Evolutionary conservation across 169 alveolate genomes (phyloP), one percentile per base, ranked within the genome.

Genomic region (Fabrea salina): DNA sequence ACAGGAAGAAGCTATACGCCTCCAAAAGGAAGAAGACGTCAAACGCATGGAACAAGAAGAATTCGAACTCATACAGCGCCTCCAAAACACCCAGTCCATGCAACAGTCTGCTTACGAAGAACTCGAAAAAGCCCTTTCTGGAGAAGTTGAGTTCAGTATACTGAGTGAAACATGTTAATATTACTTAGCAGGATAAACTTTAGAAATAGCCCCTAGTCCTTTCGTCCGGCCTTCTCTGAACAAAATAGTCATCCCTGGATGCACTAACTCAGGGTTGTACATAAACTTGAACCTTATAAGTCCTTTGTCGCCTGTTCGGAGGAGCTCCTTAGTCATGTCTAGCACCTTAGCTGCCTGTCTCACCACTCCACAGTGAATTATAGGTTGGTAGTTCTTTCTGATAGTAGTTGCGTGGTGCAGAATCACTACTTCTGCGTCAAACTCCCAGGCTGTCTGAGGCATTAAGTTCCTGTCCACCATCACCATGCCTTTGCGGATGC

Each of bases 191-290:
- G 71, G 71, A 43, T 27, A 27, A 35, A 82, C 51, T 64, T 85
- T 58, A 39, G 82, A 76, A 27, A 90, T 75, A 40, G 75, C 80
- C 49, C 97, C 97, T 35, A 91, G 59, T 13, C 94, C 95, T 75
- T 87, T 88, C 44, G 95, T 91, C 79, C 94, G 83, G 16, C 97
- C 97, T 80, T 93, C 97, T 67, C 97, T 90, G 72, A 93, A 86
- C 30, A 93, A 50, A 32, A 93, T 74, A 25, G 81, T 81, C 54
- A 80, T 71, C 7, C 91, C 92, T 44, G 81, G 82, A 44, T 82
- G 82, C 58, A 93, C 47, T 71, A 71, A 79, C 75, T 93, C 96
- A 4, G 95, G 95, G 35, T 86, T 85, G 79, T 87, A 90, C 84
- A 86, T 78, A 83, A 93, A 93, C 56, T 83, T 78, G 67, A 93